A percentile compares a stretch with the other conserved stretches of the same genome.
Evolutionary conservation across 495 filamentous ascomycete species (phyloP).

Genomic region (Penicillium riverlandense): DNA sequence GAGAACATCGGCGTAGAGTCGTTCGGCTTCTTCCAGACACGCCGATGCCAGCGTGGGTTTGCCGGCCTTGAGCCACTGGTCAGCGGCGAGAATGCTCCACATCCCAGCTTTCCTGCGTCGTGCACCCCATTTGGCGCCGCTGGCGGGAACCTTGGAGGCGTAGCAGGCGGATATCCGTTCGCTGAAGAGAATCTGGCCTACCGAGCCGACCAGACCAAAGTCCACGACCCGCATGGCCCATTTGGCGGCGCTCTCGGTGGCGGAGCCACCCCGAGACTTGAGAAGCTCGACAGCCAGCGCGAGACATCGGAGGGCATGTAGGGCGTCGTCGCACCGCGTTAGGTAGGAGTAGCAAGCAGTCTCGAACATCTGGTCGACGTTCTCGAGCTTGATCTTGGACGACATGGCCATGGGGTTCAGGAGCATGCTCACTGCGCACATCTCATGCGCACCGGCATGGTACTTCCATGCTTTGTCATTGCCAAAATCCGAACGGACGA

Average conservation of each 20-base stretch:
- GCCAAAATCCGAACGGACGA: constrained; percentile 77
- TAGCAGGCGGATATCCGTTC: constrained; percentile 84
- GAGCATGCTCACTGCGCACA: constrained; percentile 77
- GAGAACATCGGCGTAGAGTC: constrained; percentile 56
- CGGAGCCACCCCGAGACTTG: constrained; percentile 64
- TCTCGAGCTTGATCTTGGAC: constrained; percentile 68
- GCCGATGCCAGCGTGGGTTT: constrained; percentile 63
- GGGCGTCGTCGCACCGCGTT: constrained; percentile 67
- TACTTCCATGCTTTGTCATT: constrained; percentile 97
- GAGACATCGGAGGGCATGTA: constrained; percentile 70
- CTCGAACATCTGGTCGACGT: constrained; percentile 77
- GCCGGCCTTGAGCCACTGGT: constrained; percentile 68
- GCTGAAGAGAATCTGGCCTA: constrained; percentile 71
- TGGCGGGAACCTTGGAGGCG: constrained; percentile 57
- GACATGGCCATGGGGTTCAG: constrained; percentile 63
- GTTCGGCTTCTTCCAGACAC: constrained; percentile 63
- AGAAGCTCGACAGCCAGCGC: constrained; percentile 75
- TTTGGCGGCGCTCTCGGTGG: constrained; percentile 76
- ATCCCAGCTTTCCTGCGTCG: constrained; percentile 77
- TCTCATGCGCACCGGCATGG: constrained; percentile 87
- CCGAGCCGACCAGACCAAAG: constrained; percentile 59
- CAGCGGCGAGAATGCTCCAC: constrained; percentile 79
- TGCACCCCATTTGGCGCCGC: constrained; percentile 57
- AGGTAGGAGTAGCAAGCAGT: constrained; percentile 87
- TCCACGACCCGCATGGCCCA: constrained; percentile 82